These are phyloP conservation scores for Macadamia integrifolia DNA, from an alignment of 164 flowering plant species.

Conservation along the genomic window DNA sequence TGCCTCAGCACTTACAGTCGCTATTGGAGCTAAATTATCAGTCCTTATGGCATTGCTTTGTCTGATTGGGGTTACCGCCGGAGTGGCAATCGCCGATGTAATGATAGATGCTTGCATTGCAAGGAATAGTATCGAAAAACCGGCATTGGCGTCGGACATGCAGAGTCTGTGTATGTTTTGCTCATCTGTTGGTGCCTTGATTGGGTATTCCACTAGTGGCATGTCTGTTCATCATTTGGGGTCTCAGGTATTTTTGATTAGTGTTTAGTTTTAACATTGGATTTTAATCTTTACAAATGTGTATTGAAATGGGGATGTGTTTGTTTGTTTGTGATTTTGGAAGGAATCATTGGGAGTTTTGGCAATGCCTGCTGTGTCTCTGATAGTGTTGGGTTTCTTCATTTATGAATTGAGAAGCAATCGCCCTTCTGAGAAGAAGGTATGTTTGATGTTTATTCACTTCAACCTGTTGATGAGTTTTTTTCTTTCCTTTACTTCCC, in stretches of 20 bases:
- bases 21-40: conserved; percentile 28
- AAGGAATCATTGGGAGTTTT: conserved; percentile 59
- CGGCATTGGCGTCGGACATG: conserved; percentile 61
- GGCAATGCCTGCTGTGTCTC: conserved; percentile 40
- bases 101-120: conserved; percentile 76
- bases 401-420: conserved; percentile 37
- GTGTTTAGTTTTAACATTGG: not conserved
- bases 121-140: conserved; percentile 44
- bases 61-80: conserved; percentile 44
- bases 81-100: conserved; percentile 61
- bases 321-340: conserved; percentile 9
- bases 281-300: not conserved
- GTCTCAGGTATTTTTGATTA: conserved; percentile 42
- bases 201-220: conserved; percentile 68
- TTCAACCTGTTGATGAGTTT: no score
- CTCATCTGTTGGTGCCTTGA: conserved; percentile 50
- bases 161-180: conserved; percentile 69
- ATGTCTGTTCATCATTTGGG: conserved; percentile 60
- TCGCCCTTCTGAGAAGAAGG: conserved; percentile 28
- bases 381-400: conserved; percentile 47
- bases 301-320: not conserved
- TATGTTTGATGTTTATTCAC: conserved; percentile 13
- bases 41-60: conserved; percentile 39
- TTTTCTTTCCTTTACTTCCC: no score
- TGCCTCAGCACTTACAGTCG: conserved; percentile 34